These are phyloP conservation scores for Phellopilus nigrolimitatus DNA, from an alignment of 1,284 basidiomycete species.

Conservation along the genomic window DNA sequence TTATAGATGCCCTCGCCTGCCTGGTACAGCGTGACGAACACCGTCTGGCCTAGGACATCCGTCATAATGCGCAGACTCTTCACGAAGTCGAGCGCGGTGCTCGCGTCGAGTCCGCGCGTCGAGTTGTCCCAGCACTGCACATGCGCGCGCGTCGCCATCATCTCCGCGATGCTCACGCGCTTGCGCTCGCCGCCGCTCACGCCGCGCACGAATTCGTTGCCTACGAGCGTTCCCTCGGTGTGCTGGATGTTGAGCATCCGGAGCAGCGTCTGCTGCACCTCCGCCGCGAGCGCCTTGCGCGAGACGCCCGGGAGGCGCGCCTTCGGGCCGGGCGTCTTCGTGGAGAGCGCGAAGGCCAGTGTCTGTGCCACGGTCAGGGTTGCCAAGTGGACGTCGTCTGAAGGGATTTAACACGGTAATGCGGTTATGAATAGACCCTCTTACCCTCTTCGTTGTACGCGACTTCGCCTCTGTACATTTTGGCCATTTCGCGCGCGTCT, in stretches of 20 bases:
- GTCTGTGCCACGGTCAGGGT: conserved; percentile 76
- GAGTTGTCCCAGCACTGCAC: conserved; percentile 84
- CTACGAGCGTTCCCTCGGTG: conserved; percentile 75
- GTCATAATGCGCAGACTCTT: conserved; percentile 73
- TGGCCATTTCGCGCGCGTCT: conserved; percentile 56
- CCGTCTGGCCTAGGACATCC: conserved; percentile 71
- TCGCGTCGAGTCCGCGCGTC: conserved; percentile 82
- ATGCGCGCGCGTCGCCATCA: conserved; percentile 73
- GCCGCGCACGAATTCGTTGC: conserved; percentile 80
- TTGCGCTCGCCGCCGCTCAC: conserved; percentile 85
- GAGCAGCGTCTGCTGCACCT: conserved; percentile 59
- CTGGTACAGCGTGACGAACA: conserved; percentile 82
- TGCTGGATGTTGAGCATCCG: conserved; percentile 79
- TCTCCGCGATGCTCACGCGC: conserved; percentile 85
- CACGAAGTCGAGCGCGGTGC: conserved; percentile 78
- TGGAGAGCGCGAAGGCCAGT: conserved; percentile 60
- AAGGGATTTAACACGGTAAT: background rate
- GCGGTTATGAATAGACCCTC: conserved; percentile 15
- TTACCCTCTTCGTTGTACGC: conserved; percentile 77
- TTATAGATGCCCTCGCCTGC: conserved; percentile 75
- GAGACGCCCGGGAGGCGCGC: conserved; percentile 65
- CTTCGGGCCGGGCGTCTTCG: conserved; percentile 63
- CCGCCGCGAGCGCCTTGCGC: conserved; percentile 51
- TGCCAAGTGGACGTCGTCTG: conserved; percentile 74
- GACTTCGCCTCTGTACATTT: conserved; percentile 76